Evolutionary conservation across 2,329 filamentous ascomycete genomes (phyloP), one percentile per base, ranked within the genome.

Genomic region (Ascochyta rabiei): DNA sequence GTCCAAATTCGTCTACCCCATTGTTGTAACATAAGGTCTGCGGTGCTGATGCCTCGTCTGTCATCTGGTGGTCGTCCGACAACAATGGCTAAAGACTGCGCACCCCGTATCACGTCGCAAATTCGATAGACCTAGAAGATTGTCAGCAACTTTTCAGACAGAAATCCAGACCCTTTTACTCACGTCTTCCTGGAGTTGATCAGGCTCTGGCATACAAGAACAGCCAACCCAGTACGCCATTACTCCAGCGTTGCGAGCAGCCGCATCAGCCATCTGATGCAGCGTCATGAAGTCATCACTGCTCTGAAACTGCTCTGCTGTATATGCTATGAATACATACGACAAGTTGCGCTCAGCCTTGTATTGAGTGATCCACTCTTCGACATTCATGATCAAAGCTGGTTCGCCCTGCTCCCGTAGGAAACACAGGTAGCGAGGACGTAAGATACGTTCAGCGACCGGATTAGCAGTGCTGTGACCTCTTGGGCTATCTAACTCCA

Each of bases 1-100:
- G 80, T 82, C 74, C 79, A 80, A 18, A 82, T 68, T 4, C 76
- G 74, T 9, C 65, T 74, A 16, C 77, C 81, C 79, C 74, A 82
- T 61, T 78, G 67, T 7, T 71, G 66, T 12, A 81, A 64, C 68
- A 73, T 68, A 24, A 72, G 56, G 35, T 64, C 48, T 12, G 68
- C 53, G 5, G 66, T 69, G 30, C 16, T 69, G 47, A 57, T 69
- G 21, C 43, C 63, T 16, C 50, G 43, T n/a, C 16, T 56, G 28
- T 61, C 61, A 39, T 60, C 61, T 13, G 57, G 46, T 21, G 66
- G 69, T 18, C 59, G 67, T 2, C 75, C 75, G 2, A 80, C 74
- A 1, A 75, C 75, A 18, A 81, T 77, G 12, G 75, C 72, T 18
- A 81, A 61, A 1, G 74, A 75, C 13, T 76, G 68, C 1, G 79